Percentiles rank a stretch among this genome's conserved stretches.
Evolutionary conservation across 2,329 filamentous ascomycete species (phyloP).

Genomic region (Talaromyces pinophilus): DNA sequence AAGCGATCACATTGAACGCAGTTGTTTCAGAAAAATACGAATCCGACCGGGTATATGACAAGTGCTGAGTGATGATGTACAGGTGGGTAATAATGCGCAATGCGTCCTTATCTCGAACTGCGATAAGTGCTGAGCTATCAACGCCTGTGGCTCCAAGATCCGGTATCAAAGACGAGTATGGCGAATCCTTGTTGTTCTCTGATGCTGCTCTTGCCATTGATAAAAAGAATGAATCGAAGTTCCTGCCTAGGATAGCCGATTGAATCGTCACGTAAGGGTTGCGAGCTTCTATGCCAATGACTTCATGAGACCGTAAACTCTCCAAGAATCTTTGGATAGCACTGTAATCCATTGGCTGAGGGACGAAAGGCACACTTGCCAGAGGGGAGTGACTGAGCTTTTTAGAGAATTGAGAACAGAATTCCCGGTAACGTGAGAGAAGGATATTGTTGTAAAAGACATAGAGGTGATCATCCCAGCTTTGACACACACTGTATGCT

Average conservation of each 20-base stretch:
- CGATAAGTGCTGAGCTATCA: constrained; percentile 50
- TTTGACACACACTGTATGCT: constrained; percentile 72
- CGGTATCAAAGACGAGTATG: constrained; percentile 38
- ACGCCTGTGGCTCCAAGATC: constrained; percentile 52
- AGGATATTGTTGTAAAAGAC: constrained; percentile 84
- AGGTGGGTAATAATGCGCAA: constrained; percentile 69
- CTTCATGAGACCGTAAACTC: constrained; percentile 38
- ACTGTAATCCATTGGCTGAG: constrained; percentile 54
- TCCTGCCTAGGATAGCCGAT: constrained; percentile 45
- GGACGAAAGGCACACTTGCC: constrained; percentile 55
- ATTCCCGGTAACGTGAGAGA: constrained; percentile 75
- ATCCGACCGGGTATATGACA: constrained; percentile 54
- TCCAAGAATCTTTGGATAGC: constrained; percentile 43
- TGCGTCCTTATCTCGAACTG: constrained; percentile 56
- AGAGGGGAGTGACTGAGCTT: constrained; percentile 57
- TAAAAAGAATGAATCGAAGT: constrained; percentile 46
- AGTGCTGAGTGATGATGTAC: constrained; percentile 65
- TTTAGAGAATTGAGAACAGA: constrained; percentile 50
- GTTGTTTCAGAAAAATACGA: constrained; percentile 64
- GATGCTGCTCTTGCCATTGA: constrained; percentile 45
- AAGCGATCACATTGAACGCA: constrained; percentile 67
- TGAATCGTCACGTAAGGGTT: constrained; percentile 50
- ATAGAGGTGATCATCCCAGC: constrained; percentile 86
- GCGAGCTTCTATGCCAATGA: constrained; percentile 42
- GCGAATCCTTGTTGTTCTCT: constrained; percentile 34